phyloP scores from a whole-genome alignment of 1,284 basidiomycete genomes.

The Ceratobasidium sp. region DNA sequence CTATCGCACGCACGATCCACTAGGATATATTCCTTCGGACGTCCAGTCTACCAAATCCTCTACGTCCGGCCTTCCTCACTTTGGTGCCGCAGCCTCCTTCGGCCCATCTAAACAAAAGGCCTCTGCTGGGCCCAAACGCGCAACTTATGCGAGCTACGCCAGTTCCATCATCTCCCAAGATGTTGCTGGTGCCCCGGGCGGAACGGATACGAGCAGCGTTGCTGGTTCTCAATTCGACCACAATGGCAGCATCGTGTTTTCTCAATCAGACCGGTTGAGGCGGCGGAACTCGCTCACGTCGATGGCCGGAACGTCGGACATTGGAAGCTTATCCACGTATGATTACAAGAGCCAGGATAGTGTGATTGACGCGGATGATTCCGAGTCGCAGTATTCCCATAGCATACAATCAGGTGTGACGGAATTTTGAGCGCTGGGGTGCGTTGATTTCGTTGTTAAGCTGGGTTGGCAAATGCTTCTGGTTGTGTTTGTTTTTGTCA shows the following conservation, averaged over 20 bases:
- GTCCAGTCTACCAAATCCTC: slow-evolving; percentile 94
- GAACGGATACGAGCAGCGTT: slow-evolving; percentile 69
- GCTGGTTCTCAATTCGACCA: slow-evolving; percentile 59
- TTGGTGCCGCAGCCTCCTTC: slow-evolving; percentile 71
- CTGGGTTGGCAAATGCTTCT: no score
- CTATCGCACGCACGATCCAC: slow-evolving; percentile 93
- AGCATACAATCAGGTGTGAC: slow-evolving; percentile 75
- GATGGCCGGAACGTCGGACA: slow-evolving; percentile 77
- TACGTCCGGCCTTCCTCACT: slow-evolving; percentile 89
- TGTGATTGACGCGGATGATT: slow-evolving; percentile 76
- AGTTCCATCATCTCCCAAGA: slow-evolving; percentile 93
- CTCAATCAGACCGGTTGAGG: slow-evolving; percentile 78
- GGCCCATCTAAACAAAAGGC: slow-evolving; percentile 69
- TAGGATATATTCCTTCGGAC: slow-evolving; percentile 95
- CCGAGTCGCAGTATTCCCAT: slow-evolving; percentile 80
- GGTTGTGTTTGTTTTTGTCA: no score
- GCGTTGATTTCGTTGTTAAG: no score
- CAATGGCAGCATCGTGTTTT: slow-evolving; percentile 73
- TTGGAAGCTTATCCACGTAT: slow-evolving; percentile 75
- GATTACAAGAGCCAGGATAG: slow-evolving; percentile 91
- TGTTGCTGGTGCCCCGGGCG: slow-evolving; percentile 64
- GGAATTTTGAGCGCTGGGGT: slow-evolving; percentile 74
- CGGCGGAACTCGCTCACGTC: slow-evolving; percentile 78
- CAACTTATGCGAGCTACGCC: slow-evolving; percentile 84
- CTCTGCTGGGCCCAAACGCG: slow-evolving; percentile 71